These are phyloP conservation scores for Silene uniflora DNA, from an alignment of 148 eudicot species.

Conservation along the genomic window DNA sequence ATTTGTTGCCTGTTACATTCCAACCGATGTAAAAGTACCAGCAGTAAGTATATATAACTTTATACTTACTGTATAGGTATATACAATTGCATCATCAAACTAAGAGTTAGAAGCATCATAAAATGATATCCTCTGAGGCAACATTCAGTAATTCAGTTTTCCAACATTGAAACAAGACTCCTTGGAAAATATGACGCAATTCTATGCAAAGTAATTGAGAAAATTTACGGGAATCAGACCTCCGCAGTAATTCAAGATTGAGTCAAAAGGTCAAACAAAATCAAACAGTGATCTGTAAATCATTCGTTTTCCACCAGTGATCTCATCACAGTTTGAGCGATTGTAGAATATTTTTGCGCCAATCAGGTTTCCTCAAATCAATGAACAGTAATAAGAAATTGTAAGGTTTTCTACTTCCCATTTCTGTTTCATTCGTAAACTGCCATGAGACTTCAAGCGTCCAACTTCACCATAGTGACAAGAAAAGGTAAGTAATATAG, in stretches of 20 bases:
- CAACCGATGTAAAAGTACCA: slow-evolving; percentile 15
- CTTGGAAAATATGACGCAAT: neutral
- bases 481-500: too few relatives aligned
- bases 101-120: neutral
- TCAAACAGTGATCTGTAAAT: neutral
- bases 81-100: neutral
- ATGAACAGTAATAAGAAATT: neutral
- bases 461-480: neutral
- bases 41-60: neutral
- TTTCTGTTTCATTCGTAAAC: neutral
- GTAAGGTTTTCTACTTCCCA: neutral
- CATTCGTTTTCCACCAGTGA: neutral
- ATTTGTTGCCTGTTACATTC: slow-evolving; percentile 75
- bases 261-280: slow-evolving; percentile 2
- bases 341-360: neutral
- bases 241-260: neutral
- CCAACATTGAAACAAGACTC: neutral
- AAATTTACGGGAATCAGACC: neutral
- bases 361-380: neutral
- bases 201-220: neutral
- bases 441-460: neutral
- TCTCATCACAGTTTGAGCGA: neutral
- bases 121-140: neutral
- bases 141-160: neutral
- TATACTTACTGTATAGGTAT: neutral